Evolutionary conservation across 441 rosid genomes (phyloP).

Genomic region (Viola pubescens): DNA sequence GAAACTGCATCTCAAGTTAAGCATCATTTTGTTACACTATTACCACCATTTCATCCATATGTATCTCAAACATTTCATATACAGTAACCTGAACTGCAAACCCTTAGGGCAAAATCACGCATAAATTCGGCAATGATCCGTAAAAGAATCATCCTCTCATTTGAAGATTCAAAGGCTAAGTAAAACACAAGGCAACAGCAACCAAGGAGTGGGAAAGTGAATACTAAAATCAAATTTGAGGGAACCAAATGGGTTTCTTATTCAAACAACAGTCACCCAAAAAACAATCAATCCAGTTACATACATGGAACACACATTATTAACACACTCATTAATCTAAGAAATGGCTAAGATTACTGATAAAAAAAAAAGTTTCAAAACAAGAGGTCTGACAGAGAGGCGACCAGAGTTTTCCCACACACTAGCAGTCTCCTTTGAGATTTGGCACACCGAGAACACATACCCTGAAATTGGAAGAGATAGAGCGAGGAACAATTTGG

Average conservation of each 20-base stretch:
- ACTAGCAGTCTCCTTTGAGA: constrained; percentile 32
- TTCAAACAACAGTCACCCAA: constrained; percentile 44
- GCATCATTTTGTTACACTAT: no score
- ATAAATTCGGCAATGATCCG: no score
- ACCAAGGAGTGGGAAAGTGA: neutral
- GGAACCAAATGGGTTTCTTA: constrained; percentile 40
- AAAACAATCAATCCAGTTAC: constrained; percentile 31
- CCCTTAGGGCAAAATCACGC: no score
- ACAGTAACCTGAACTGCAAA: no score
- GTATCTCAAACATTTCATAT: no score
- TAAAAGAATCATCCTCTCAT: no score
- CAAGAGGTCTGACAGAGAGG: constrained; percentile 34
- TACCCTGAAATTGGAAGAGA: constrained; percentile 17
- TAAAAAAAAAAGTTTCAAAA: constrained; percentile 15
- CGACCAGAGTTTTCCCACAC: constrained; percentile 22
- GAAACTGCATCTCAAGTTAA: no score
- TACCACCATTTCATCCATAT: no score
- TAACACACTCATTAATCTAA: constrained; percentile 40
- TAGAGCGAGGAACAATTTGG: constrained; percentile 13
- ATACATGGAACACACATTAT: constrained; percentile 40
- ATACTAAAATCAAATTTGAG: constrained; percentile 8
- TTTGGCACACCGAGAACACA: constrained; percentile 16
- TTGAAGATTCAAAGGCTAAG: no score
- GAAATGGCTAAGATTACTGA: constrained; percentile 34
- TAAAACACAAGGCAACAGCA: constrained; percentile 7